phyloP scores from a whole-genome alignment of 805 yeast genomes.

The Monosporozyma aquatica region DNA sequence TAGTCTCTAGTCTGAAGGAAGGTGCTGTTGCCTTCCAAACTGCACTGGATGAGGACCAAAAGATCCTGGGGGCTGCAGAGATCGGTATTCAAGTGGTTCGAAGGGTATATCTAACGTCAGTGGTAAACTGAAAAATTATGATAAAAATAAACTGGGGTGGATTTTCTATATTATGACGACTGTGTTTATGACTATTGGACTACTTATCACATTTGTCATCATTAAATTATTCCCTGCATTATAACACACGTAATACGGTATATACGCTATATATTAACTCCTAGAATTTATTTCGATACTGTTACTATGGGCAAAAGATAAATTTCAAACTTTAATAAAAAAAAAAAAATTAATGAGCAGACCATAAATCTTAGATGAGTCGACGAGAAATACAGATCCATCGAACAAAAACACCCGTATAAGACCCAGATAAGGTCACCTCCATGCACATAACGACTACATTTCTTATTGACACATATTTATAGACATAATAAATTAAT shows the following conservation, averaged over 20 bases:
- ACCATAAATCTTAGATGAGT: not conserved
- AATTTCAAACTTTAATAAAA: not conserved
- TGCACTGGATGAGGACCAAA: slow-evolving; percentile 33
- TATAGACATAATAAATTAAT: too few species aligned
- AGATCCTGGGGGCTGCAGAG: slow-evolving; percentile 35
- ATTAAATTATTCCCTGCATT: slow-evolving; percentile 35
- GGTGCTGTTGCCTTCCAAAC: slow-evolving; percentile 36
- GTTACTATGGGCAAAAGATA: too few species aligned
- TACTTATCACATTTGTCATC: slow-evolving; percentile 29
- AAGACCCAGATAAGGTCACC: too few species aligned
- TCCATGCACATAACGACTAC: too few species aligned
- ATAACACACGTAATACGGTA: slow-evolving; percentile 3
- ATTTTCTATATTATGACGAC: slow-evolving; percentile 22
- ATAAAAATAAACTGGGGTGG: slow-evolving; percentile 25
- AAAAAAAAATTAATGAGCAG: not conserved
- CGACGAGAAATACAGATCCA: too few species aligned
- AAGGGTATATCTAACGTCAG: slow-evolving; percentile 28
- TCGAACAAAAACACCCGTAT: too few species aligned
- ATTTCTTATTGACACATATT: too few species aligned
- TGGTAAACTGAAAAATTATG: slow-evolving; percentile 26
- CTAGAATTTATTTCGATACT: too few species aligned
- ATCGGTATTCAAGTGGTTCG: slow-evolving; percentile 33
- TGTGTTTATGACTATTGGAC: slow-evolving; percentile 24
- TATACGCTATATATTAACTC: too few species aligned
- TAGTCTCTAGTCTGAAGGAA: slow-evolving; percentile 31